Conservation (phyloP, 2,329 filamentous ascomycete genomes). For the Pseudocercospora fuligena region DNA sequence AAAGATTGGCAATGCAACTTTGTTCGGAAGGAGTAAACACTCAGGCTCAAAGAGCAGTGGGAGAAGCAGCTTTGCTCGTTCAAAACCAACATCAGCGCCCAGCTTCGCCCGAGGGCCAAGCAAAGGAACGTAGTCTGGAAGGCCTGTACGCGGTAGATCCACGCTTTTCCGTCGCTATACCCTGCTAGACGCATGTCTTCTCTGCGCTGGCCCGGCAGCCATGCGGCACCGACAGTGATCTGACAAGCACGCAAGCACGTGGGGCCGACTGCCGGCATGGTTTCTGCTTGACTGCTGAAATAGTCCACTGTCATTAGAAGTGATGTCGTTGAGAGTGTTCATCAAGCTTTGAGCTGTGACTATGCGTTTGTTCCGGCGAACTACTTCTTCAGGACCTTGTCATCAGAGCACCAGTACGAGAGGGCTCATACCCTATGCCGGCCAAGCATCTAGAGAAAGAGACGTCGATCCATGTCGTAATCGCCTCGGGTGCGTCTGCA, state of each 20-base stretch:
- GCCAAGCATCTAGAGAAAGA: background rate
- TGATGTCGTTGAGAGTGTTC: background rate
- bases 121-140: background rate
- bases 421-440: background rate
- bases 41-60: background rate
- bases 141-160: constrained; percentile 1
- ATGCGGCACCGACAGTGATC: constrained; percentile 1
- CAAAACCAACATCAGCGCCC: background rate
- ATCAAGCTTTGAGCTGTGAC: background rate
- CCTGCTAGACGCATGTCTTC: background rate
- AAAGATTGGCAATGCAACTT: background rate
- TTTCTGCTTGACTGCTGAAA: background rate
- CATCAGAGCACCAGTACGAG: background rate
- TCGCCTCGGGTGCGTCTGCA: background rate
- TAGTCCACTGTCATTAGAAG: background rate
- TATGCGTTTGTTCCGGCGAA: background rate
- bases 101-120: background rate
- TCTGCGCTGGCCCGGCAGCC: constrained; percentile 6
- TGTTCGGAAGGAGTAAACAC: background rate
- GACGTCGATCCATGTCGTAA: background rate
- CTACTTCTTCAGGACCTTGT: background rate
- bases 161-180: background rate
- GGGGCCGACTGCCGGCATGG: background rate
- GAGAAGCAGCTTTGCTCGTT: background rate
- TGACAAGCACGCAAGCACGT: background rate